Evolutionary conservation across 768 basidiomycete genomes (phyloP).

Genomic region (Multifurca ochricompacta): DNA sequence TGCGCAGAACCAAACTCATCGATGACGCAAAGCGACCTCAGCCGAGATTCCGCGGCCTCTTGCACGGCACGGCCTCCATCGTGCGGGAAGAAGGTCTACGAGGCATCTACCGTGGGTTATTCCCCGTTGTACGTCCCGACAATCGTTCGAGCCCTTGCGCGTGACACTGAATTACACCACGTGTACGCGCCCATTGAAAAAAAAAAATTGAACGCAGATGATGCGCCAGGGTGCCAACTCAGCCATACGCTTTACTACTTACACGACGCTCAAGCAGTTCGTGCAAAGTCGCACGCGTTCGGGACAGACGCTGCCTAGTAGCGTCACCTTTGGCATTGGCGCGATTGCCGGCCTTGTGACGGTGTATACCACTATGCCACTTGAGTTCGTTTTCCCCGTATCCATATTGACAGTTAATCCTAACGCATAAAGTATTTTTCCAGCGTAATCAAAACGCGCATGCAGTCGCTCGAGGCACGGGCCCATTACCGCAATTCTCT

Average conservation of each 20-base stretch:
- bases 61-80: constrained; percentile 79
- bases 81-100: constrained; percentile 75
- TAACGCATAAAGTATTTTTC: not conserved
- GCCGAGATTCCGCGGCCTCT: constrained; percentile 79
- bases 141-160: not conserved
- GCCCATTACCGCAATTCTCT: constrained; percentile 87
- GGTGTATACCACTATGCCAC: constrained; percentile 83
- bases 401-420: too few relatives aligned
- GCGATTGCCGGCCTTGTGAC: constrained; percentile 92
- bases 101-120: constrained; percentile 85
- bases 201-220: constrained; percentile 48
- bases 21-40: constrained; percentile 82
- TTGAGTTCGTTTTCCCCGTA: constrained; percentile 50
- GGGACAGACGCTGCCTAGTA: constrained; percentile 75
- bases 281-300: constrained; percentile 79
- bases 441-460: constrained; percentile 95
- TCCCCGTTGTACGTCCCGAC: constrained; percentile 70
- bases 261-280: constrained; percentile 88
- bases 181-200: too few relatives aligned
- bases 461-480: constrained; percentile 86
- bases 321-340: constrained; percentile 92
- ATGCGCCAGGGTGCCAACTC: constrained; percentile 98
- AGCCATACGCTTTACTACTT: constrained; percentile 91
- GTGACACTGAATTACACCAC: not conserved
- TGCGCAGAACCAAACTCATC: constrained; percentile 84